Evolutionary conservation across 768 basidiomycete species (phyloP).

Genomic region (Macrocybe gigantea): DNA sequence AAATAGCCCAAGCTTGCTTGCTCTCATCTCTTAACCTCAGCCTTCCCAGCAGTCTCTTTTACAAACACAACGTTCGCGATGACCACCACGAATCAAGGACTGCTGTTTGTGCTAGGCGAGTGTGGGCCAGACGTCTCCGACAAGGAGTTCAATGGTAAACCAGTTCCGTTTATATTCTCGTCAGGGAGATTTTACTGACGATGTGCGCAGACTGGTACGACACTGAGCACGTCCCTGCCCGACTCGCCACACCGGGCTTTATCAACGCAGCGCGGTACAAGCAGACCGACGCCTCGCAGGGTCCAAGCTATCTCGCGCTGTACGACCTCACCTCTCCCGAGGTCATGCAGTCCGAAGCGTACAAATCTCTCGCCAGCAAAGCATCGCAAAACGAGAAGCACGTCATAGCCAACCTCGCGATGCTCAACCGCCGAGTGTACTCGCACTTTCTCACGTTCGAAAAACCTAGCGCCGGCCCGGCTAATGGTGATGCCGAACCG

Average conservation of each 20-base stretch:
- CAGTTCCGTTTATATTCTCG: not conserved
- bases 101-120: conserved; percentile 26
- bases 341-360: conserved; percentile 15
- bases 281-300: conserved; percentile 12
- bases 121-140: conserved; percentile 18
- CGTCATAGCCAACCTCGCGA: conserved; percentile 16
- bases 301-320: conserved; percentile 23
- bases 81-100: conserved; percentile 8
- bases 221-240: conserved; percentile 24
- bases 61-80: not conserved
- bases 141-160: conserved; percentile 22
- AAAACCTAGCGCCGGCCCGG: conserved; percentile 5
- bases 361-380: conserved; percentile 14
- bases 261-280: conserved; percentile 22
- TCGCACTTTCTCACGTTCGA: conserved; percentile 8
- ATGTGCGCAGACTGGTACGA: conserved; percentile 25
- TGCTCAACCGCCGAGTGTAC: conserved; percentile 21
- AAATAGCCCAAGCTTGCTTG: not conserved
- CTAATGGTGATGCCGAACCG: conserved; percentile 5
- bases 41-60: not conserved
- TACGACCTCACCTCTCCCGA: conserved; percentile 21
- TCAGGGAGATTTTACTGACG: not conserved
- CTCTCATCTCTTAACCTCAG: not conserved
- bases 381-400: conserved; percentile 19
- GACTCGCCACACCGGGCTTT: conserved; percentile 21